These are phyloP conservation scores for Lojkania enalia DNA, from an alignment of 2,329 filamentous ascomycete species.

Conservation along the genomic window DNA sequence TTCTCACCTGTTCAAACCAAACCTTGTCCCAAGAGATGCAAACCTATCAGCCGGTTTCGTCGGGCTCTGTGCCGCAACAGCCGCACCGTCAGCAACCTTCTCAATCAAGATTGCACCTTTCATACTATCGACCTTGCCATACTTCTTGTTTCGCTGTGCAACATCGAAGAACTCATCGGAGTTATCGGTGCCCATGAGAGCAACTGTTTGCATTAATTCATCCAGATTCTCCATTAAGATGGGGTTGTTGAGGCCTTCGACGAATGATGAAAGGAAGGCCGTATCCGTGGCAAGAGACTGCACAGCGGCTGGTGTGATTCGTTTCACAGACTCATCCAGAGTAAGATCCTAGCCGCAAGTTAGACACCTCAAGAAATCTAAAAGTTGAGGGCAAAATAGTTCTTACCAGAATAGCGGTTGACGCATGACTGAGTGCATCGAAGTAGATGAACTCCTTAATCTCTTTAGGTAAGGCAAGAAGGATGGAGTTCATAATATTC, in stretches of 20 bases:
- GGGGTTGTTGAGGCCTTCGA: slow-evolving; percentile 82
- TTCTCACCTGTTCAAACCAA: too few species aligned
- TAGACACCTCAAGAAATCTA: not conserved
- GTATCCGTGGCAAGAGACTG: slow-evolving; percentile 81
- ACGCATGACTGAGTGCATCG: slow-evolving; percentile 88
- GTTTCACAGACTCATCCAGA: slow-evolving; percentile 75
- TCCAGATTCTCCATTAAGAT: slow-evolving; percentile 88
- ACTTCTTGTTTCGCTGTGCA: slow-evolving; percentile 86
- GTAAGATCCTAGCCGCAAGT: slow-evolving; percentile 64
- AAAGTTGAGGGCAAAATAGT: not conserved
- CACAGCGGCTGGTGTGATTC: slow-evolving; percentile 87
- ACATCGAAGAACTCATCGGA: slow-evolving; percentile 98
- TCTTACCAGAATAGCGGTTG: slow-evolving; percentile 76
- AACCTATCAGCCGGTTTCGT: slow-evolving; percentile 37
- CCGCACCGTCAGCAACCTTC: slow-evolving; percentile 59
- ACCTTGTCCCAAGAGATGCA: slow-evolving; percentile 39
- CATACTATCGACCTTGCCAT: slow-evolving; percentile 86
- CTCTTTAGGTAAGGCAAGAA: slow-evolving; percentile 88
- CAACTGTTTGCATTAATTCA: slow-evolving; percentile 89
- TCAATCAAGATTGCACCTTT: slow-evolving; percentile 89
- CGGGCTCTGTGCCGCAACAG: slow-evolving; percentile 39
- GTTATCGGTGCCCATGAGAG: slow-evolving; percentile 82
- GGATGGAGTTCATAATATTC: slow-evolving; percentile 94
- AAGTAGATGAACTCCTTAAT: slow-evolving; percentile 99
- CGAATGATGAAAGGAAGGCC: slow-evolving; percentile 80